Evolutionary conservation across 2,329 filamentous ascomycete genomes (phyloP).

Genomic region (Neofusicoccum umdonicola): DNA sequence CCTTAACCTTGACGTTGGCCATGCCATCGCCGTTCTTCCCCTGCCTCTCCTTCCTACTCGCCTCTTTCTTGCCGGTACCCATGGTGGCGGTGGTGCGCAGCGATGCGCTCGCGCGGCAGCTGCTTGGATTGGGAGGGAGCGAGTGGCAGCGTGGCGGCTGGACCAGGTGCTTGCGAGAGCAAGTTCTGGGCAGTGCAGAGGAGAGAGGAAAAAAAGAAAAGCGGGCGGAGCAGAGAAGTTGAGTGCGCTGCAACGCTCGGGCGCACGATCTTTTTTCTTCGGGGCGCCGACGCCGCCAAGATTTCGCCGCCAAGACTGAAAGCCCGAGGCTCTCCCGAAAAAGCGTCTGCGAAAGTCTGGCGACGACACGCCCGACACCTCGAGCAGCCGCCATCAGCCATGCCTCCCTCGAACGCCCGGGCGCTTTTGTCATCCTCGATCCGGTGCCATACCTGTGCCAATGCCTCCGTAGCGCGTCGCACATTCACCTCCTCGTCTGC

Average conservation of each 20-base stretch:
- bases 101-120: background rate
- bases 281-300: constrained; percentile 9
- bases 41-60: constrained; percentile 75
- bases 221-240: background rate
- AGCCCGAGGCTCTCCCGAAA: background rate
- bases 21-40: constrained; percentile 83
- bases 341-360: constrained; percentile 13
- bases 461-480: constrained; percentile 5
- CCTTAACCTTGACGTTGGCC: constrained; percentile 87
- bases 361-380: background rate
- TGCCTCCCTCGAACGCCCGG: constrained; percentile 9
- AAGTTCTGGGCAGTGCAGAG: background rate
- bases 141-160: background rate
- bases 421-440: constrained; percentile 3
- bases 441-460: constrained; percentile 8
- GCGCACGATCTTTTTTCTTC: constrained; percentile 17
- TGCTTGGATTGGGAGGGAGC: background rate
- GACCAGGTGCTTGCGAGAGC: constrained; percentile 16
- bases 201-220: background rate
- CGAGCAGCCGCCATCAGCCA: background rate
- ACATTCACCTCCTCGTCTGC: constrained; percentile 39
- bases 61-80: constrained; percentile 92
- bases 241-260: constrained; percentile 2
- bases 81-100: constrained; percentile 51
- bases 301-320: background rate